A percentile compares a stretch with the other conserved stretches of the same genome.
Conservation (phyloP, 331 rosid species). For the Saraca asoca region DNA sequence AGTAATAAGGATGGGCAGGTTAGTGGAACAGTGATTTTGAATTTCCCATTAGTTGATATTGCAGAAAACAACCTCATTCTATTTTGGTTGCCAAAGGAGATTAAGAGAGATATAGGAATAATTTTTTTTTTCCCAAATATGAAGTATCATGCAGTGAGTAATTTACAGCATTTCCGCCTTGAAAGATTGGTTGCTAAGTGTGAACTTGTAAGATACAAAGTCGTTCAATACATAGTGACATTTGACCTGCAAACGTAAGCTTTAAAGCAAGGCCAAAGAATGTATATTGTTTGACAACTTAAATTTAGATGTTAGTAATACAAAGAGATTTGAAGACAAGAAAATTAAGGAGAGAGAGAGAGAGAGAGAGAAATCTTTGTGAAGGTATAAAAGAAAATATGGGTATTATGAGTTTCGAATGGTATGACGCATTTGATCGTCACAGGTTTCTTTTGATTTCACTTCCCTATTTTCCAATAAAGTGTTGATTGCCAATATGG, state of each 20-base stretch:
- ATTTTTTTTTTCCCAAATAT: constrained; percentile 10
- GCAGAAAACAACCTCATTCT: constrained; percentile 13
- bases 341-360: background rate
- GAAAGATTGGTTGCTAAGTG: background rate
- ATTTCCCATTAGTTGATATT: constrained; percentile 19
- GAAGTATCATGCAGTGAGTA: constrained; percentile 13
- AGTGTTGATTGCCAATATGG: constrained; percentile 9
- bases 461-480: constrained; percentile 16
- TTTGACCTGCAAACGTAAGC: background rate
- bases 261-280: background rate
- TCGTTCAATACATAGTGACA: background rate
- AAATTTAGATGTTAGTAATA: background rate
- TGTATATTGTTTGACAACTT: background rate
- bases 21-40: constrained; percentile 26
- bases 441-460: constrained; percentile 7
- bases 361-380: background rate
- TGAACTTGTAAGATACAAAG: background rate
- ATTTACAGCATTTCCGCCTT: constrained; percentile 12
- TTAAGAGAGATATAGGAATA: background rate
- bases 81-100: constrained; percentile 13
- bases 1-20: constrained; percentile 39
- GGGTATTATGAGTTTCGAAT: background rate
- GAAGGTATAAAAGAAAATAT: background rate
- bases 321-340: constrained; percentile 5
- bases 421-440: constrained; percentile 5